Conservation (phyloP, 768 basidiomycete species). For the Kwoniella dejecticola region DNA sequence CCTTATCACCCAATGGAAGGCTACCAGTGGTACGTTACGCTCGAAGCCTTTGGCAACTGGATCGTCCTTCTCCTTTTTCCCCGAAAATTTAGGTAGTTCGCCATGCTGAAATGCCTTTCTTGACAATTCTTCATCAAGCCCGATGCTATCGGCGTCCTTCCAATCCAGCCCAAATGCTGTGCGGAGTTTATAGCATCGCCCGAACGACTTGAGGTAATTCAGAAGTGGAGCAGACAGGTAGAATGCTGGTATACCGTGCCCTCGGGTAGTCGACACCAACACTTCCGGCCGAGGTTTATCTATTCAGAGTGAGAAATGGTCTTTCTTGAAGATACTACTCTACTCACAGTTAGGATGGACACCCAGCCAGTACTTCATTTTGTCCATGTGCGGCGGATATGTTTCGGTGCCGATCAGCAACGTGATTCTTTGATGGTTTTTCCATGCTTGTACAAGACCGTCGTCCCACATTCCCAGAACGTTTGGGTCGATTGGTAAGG, state of each 20-base stretch:
- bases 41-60: slow-evolving; percentile 27
- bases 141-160: slow-evolving; percentile 28
- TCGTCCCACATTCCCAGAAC: slow-evolving; percentile 44
- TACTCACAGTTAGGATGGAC: slow-evolving; percentile 33
- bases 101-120: slow-evolving; percentile 17
- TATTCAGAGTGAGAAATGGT: not conserved
- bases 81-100: slow-evolving; percentile 2
- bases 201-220: slow-evolving; percentile 31
- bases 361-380: slow-evolving; percentile 28
- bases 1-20: slow-evolving; percentile 34
- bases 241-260: slow-evolving; percentile 20
- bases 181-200: slow-evolving; percentile 28
- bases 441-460: slow-evolving; percentile 38
- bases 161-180: slow-evolving; percentile 25
- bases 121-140: slow-evolving; percentile 26
- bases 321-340: not conserved
- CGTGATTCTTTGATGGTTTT: slow-evolving; percentile 28
- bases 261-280: slow-evolving; percentile 13
- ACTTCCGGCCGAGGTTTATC: slow-evolving; percentile 33
- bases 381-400: slow-evolving; percentile 27
- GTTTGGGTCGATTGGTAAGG: slow-evolving; percentile 38
- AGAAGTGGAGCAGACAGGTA: slow-evolving; percentile 30
- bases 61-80: slow-evolving; percentile 16
- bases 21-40: slow-evolving; percentile 27
- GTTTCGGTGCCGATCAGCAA: slow-evolving; percentile 27